phyloP scores from a whole-genome alignment of 768 basidiomycete genomes.

The Tephrocybe sp. region DNA sequence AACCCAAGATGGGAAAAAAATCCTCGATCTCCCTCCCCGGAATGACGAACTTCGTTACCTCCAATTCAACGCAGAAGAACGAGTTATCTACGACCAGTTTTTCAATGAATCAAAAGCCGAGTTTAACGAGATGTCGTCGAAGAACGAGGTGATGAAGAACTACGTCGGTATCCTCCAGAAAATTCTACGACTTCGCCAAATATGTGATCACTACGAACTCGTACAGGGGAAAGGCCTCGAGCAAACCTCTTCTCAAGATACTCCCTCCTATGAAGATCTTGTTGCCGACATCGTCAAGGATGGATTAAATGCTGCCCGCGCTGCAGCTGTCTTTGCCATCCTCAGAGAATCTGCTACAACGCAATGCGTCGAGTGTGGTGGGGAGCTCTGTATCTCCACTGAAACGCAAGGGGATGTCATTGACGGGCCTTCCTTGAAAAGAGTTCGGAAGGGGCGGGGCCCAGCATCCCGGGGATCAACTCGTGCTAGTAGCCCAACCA shows the following conservation, averaged over 20 bases:
- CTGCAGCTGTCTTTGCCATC: conserved; percentile 80
- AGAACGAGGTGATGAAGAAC: conserved; percentile 96
- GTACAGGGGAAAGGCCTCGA: conserved; percentile 65
- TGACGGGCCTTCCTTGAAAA: conserved; percentile 48
- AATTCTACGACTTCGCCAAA: conserved; percentile 93
- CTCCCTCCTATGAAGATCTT: conserved; percentile 74
- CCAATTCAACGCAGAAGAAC: conserved; percentile 79
- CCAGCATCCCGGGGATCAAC: conserved; percentile 64
- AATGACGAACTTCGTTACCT: conserved; percentile 84
- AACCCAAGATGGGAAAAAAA: conserved; percentile 74
- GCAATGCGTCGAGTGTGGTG: conserved; percentile 85
- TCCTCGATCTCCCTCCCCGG: conserved; percentile 88
- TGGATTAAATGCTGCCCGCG: conserved; percentile 74
- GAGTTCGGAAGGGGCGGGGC: conserved; percentile 48
- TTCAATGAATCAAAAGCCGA: conserved; percentile 89
- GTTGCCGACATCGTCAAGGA: conserved; percentile 71
- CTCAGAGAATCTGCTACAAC: conserved; percentile 84
- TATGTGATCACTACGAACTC: conserved; percentile 94
- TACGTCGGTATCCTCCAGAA: conserved; percentile 97
- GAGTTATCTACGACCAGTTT: conserved; percentile 83
- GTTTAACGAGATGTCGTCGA: conserved; percentile 81
- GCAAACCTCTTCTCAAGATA: conserved; percentile 45
- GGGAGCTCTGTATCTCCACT: conserved; percentile 58
- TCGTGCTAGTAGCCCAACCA: conserved; percentile 68
- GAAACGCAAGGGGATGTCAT: conserved; percentile 53